Evolutionary conservation across 305 asterid species (phyloP).

Genomic region (Lippia alba): DNA sequence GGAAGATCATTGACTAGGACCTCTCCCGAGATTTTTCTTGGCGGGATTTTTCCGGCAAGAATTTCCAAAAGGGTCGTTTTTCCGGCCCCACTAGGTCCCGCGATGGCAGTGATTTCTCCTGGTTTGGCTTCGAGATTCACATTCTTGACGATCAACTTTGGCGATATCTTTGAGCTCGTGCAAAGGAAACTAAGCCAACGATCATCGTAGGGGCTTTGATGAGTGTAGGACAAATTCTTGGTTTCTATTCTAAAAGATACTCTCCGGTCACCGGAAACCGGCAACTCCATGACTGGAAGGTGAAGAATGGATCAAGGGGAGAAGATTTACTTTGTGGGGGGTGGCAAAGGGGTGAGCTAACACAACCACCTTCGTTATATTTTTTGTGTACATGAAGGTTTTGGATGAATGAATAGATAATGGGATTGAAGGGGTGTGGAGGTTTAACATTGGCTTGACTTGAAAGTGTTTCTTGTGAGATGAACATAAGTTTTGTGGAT

Average conservation of each 20-base stretch:
- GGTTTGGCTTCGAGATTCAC: constrained; percentile 69
- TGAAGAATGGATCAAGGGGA: constrained; percentile 24
- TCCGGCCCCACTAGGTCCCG: constrained; percentile 96
- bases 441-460: constrained; percentile 56
- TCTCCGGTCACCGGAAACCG: constrained; percentile 37
- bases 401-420: constrained; percentile 21
- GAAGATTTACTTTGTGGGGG: constrained; percentile 22
- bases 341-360: constrained; percentile 60
- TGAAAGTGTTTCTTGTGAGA: constrained; percentile 41
- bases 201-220: constrained; percentile 33
- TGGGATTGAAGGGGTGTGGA: constrained; percentile 29
- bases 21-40: constrained; percentile 52
- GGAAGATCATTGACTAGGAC: constrained; percentile 57
- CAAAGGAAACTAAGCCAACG: constrained; percentile 28
- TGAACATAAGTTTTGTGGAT: constrained; percentile 21
- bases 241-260: constrained; percentile 54
- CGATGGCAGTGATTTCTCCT: constrained; percentile 83
- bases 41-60: constrained; percentile 64
- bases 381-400: constrained; percentile 22
- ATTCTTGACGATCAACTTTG: constrained; percentile 58
- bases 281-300: constrained; percentile 64
- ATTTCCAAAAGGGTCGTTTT: constrained; percentile 81
- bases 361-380: constrained; percentile 55
- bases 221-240: constrained; percentile 58
- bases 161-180: constrained; percentile 31